A percentile compares a stretch with the other conserved stretches of the same genome.
phyloP scores from a whole-genome alignment of 805 yeast genomes.

The Suhomyces sp. region DNA sequence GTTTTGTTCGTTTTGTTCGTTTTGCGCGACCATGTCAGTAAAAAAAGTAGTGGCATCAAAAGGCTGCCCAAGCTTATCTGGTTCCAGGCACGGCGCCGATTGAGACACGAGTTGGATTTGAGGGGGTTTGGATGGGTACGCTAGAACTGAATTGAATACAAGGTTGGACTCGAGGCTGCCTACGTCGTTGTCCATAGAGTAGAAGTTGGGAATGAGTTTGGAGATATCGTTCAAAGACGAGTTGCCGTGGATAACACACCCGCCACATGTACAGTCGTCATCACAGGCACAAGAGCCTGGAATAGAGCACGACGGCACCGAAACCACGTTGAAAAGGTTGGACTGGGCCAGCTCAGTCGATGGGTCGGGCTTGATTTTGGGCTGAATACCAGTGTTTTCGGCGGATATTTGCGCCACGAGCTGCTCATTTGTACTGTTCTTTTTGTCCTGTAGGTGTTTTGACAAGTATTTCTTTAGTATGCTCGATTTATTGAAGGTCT shows the following conservation, averaged over 20 bases:
- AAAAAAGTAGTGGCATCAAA: not conserved
- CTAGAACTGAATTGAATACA: not conserved
- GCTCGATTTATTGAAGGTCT: conserved; percentile 31
- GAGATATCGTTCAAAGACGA: not conserved
- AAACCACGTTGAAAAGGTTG: conserved; percentile 22
- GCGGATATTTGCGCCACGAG: not conserved
- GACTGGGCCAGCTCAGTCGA: not conserved
- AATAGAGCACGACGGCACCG: conserved; percentile 33
- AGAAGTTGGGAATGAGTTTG: conserved; percentile 1
- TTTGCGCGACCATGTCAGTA: conserved; percentile 2
- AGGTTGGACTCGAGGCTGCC: not conserved
- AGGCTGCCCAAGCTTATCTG: not conserved
- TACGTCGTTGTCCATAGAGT: conserved; percentile 7
- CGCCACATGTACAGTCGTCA: conserved; percentile 35
- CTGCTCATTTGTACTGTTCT: not conserved
- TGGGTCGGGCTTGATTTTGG: not conserved
- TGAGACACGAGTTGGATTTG: not conserved
- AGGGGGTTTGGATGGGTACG: not conserved
- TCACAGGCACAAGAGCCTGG: conserved; percentile 39
- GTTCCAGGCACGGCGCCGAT: not conserved
- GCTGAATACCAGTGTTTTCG: not conserved
- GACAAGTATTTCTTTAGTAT: conserved; percentile 21
- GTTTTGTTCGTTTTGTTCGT: not conserved
- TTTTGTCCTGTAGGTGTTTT: not conserved
- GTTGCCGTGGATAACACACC: conserved; percentile 36